These are phyloP conservation scores for Mortierella sp. DNA, from an alignment of 371 early-diverging fungal species.

Conservation along the genomic window DNA sequence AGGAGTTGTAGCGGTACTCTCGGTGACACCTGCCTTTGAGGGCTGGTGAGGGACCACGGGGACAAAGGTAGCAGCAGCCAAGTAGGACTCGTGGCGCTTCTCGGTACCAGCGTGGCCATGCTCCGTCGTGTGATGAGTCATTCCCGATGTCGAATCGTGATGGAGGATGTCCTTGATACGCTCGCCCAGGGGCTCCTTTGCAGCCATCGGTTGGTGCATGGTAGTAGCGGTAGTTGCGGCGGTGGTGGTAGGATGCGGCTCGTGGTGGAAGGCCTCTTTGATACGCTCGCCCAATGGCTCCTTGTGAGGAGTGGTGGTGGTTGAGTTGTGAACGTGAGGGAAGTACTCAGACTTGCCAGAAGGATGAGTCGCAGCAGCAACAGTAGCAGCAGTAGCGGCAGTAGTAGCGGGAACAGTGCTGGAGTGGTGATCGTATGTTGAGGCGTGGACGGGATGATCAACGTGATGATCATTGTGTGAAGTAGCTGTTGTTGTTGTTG, in stretches of 20 bases:
- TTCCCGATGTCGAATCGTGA: conserved; percentile 41
- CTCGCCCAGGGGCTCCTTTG: neutral
- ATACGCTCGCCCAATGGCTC: neutral
- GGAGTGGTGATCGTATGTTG: neutral
- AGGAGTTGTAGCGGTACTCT: neutral
- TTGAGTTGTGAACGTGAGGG: neutral
- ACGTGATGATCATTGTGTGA: conserved; percentile 3
- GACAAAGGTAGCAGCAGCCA: neutral
- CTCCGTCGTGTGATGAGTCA: neutral
- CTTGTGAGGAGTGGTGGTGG: neutral
- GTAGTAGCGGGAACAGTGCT: too few species aligned
- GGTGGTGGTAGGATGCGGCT: too few species aligned
- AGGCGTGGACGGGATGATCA: neutral
- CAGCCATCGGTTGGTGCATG: too few species aligned
- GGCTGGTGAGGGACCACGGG: neutral
- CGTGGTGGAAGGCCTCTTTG: neutral
- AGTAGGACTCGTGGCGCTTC: neutral
- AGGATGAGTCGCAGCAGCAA: neutral
- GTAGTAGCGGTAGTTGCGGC: neutral
- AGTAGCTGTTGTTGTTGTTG: neutral
- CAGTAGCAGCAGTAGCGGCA: neutral
- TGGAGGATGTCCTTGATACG: conserved; percentile 25
- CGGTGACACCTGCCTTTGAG: neutral
- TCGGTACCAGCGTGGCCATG: neutral
- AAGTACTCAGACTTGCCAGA: neutral